Conservation (phyloP, 176 grass and related monocot genomes). For the Luzula sylvatica region DNA sequence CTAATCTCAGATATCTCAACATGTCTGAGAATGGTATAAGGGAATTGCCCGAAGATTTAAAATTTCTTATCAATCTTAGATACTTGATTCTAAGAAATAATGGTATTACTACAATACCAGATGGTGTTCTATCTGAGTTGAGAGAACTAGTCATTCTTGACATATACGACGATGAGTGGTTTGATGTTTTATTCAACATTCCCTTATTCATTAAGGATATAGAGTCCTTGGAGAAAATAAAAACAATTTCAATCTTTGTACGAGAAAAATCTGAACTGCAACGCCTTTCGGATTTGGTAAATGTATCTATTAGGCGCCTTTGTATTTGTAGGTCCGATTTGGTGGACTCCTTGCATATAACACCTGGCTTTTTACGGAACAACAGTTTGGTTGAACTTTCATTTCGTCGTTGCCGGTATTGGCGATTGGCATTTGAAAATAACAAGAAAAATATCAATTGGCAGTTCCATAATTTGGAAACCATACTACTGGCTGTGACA, state of each 20-base stretch:
- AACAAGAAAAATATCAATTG: not conserved
- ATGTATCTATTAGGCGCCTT: no score
- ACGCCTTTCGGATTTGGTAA: no score
- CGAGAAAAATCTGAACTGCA: no score
- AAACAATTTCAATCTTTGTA: no score
- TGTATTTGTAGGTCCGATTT: not conserved
- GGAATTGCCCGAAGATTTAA: conserved; percentile 32
- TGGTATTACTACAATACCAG: conserved; percentile 31
- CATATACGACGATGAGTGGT: conserved; percentile 27
- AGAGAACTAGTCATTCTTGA: conserved; percentile 33
- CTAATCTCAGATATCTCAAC: conserved; percentile 49
- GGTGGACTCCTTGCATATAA: not conserved
- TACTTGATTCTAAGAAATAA: conserved; percentile 43
- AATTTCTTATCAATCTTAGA: conserved; percentile 38
- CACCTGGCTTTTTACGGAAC: not conserved
- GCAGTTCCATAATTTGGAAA: no score
- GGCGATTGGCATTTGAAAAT: not conserved
- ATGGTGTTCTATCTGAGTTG: conserved; percentile 31
- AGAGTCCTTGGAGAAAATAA: no score
- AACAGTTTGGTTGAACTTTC: not conserved
- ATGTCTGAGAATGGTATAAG: conserved; percentile 33
- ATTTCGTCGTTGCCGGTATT: not conserved
- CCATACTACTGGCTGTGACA: no score
- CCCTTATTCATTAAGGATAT: not conserved
- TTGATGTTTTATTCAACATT: conserved; percentile 33